Base-by-base conservation (phyloP, 257 asterid genomes). In the Jacaranda mimosifolia region DNA sequence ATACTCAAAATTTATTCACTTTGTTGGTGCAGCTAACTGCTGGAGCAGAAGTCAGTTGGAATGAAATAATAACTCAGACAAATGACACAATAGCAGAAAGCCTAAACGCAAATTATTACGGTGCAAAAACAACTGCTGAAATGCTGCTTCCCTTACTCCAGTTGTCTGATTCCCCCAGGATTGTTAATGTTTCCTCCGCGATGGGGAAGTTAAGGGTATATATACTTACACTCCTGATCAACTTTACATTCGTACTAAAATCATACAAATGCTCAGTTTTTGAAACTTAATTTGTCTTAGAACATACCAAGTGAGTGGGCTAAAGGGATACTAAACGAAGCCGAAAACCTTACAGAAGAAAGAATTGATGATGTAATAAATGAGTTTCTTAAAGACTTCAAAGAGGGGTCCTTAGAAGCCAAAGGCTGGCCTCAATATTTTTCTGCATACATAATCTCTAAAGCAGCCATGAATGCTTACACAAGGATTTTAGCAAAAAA, bases 401-500 rank as follows among this genome's bases (percentile, higher is more conserved):
- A 76, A 68, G 85, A 85, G 46, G 91, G 88, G 1, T 43, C 71
- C 3, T 7, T 73, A 6, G 82, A 74, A 73, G 72, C 87, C 62
- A 83, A 87, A 71, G 90, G 90, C 13, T 89, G 94, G 94, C 91
- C 92, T 63, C n/a, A 12, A 9, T 69, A 38, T n/a, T 39, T 81
- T 9, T 53, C 81, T 15, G 89, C 92, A 4, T 91, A 48, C 5
- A n/a, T n/a, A 3, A 70, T 91, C 56, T 85, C 95, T 10, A 91
- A 91, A 87, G 96, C 89, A 49, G 77, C 88, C 72, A 45, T 89
- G 86, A 86, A 70, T 74, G 92, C 88, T 3, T 87, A 92, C 80
- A 85, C 94, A 3, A 90, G 90, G 72, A 62, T 90, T 67, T 55
- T 83, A 12, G 94, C 89, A 6, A 59, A 46, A 3, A 82, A 77